phyloP scores from a whole-genome alignment of 176 grass and related monocot genomes.

The Tillandsia fasciculata region DNA sequence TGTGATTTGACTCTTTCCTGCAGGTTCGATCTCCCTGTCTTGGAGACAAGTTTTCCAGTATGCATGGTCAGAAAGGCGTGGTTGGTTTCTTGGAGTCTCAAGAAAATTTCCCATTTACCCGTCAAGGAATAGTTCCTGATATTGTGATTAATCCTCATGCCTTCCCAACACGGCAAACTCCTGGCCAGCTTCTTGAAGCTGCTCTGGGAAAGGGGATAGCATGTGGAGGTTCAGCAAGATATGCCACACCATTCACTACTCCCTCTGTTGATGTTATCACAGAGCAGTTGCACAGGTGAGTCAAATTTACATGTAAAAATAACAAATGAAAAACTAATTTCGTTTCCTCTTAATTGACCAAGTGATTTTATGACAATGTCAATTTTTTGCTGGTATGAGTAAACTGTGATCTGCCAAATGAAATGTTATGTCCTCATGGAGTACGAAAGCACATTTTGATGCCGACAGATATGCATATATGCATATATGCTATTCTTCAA shows the following conservation, averaged over 20 bases:
- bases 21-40: constrained; percentile 76
- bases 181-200: constrained; percentile 91
- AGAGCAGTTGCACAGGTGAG: constrained; percentile 85
- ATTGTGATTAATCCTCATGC: constrained; percentile 96
- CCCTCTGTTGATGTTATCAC: constrained; percentile 67
- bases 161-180: constrained; percentile 97
- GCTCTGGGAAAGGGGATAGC: constrained; percentile 93
- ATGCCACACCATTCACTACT: constrained; percentile 85
- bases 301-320: constrained; percentile 16
- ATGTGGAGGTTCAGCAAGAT: constrained; percentile 45
- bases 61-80: constrained; percentile 96
- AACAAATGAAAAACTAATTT: not conserved
- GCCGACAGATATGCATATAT: too few relatives aligned
- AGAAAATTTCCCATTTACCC: constrained; percentile 86
- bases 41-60: constrained; percentile 93
- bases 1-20: not conserved
- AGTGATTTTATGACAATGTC: not conserved
- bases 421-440: too few relatives aligned
- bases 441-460: too few relatives aligned
- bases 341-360: not conserved
- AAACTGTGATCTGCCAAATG: too few relatives aligned
- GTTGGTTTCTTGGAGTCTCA: constrained; percentile 87
- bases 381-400: not conserved
- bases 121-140: constrained; percentile 85
- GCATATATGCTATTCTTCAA: too few relatives aligned